Conservation (phyloP, 805 yeast genomes). For the Metschnikowia koreensis region DNA sequence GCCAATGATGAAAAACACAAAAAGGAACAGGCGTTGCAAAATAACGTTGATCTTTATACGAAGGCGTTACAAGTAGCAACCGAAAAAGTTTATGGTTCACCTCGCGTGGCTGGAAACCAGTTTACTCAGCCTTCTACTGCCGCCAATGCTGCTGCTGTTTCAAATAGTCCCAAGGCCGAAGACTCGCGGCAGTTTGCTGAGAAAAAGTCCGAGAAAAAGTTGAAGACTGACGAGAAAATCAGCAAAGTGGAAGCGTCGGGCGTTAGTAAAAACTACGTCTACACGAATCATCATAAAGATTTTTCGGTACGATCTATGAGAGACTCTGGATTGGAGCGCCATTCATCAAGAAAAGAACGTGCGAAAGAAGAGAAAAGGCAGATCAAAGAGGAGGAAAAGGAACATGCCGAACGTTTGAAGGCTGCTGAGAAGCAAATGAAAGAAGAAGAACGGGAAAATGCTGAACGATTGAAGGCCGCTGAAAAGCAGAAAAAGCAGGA, state of each 20-base stretch:
- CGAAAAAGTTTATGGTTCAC: constrained; percentile 51
- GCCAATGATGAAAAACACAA: constrained; percentile 10
- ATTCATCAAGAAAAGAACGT: constrained; percentile 13
- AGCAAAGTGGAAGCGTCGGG: constrained; percentile 16
- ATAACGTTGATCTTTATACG: constrained; percentile 54
- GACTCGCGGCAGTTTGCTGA: constrained; percentile 10
- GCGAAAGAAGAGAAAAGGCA: constrained; percentile 15
- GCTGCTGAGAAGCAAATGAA: constrained; percentile 8
- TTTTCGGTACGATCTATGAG: constrained; percentile 16
- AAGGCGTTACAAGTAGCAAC: constrained; percentile 56
- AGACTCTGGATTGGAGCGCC: constrained; percentile 2
- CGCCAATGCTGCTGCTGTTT: background rate
- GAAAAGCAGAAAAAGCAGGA: constrained; percentile 7
- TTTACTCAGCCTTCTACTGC: background rate
- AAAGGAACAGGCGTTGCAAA: constrained; percentile 16
- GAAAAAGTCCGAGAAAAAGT: constrained; percentile 13
- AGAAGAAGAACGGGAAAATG: constrained; percentile 6
- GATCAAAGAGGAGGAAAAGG: constrained; percentile 12
- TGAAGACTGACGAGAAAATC: constrained; percentile 11
- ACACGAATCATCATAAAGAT: constrained; percentile 19
- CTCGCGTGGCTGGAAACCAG: background rate
- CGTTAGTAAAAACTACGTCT: constrained; percentile 15
- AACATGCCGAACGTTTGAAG: constrained; percentile 2
- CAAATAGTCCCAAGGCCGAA: background rate
- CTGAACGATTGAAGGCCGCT: constrained; percentile 4